Conservation (phyloP, 2,329 filamentous ascomycete species). For the Albophoma yamanashiensis region DNA sequence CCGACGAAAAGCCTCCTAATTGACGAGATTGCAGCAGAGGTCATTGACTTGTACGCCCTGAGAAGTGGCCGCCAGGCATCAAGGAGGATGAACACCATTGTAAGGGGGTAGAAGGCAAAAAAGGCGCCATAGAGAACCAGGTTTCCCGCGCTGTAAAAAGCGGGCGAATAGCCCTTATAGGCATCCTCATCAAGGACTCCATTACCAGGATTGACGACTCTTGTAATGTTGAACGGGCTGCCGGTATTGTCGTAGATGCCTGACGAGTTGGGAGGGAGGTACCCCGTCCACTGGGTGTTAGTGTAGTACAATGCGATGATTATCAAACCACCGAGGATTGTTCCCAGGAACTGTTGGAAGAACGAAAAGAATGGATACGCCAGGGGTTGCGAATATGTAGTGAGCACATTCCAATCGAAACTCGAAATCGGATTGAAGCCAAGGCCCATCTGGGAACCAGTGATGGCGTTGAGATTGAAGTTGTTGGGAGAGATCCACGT, state of each 20-base stretch:
- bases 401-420: conserved; percentile 35
- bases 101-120: conserved; percentile 21
- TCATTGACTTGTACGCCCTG: conserved; percentile 19
- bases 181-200: conserved; percentile 19
- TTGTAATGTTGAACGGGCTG: conserved; percentile 25
- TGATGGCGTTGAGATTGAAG: conserved; percentile 28
- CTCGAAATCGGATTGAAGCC: conserved; percentile 39
- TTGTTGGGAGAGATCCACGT: conserved; percentile 38
- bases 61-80: conserved; percentile 23
- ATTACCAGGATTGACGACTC: conserved; percentile 28
- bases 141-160: conserved; percentile 22
- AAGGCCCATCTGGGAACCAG: conserved; percentile 27
- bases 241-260: conserved; percentile 34
- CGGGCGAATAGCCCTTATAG: conserved; percentile 23
- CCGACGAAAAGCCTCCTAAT: conserved; percentile 4
- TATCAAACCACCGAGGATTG: conserved; percentile 23
- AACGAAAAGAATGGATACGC: conserved; percentile 28
- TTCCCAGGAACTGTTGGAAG: conserved; percentile 22
- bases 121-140: conserved; percentile 18
- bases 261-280: conserved; percentile 36
- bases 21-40: conserved; percentile 4
- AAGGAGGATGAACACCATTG: conserved; percentile 23
- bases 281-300: conserved; percentile 32
- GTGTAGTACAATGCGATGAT: conserved; percentile 31
- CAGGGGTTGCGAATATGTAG: conserved; percentile 14